phyloP scores from a whole-genome alignment of 495 filamentous ascomycete species.

The Aspergillus avenaceus region DNA sequence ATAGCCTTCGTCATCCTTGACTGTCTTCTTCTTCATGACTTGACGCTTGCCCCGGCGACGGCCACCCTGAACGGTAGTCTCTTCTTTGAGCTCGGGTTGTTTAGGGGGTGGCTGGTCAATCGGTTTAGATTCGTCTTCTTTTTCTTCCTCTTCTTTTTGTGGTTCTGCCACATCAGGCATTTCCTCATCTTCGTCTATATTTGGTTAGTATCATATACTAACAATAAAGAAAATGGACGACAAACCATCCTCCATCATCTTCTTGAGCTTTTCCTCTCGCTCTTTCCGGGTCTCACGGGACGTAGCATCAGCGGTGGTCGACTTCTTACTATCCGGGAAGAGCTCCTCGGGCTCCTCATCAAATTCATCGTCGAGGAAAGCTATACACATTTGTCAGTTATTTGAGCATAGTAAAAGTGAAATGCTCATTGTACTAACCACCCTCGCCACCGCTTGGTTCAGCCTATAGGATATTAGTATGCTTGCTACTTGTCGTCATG shows the following conservation, averaged over 20 bases:
- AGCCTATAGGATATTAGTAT: constrained; percentile 16
- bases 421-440: constrained; percentile 29
- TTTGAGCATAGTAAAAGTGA: not conserved
- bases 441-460: constrained; percentile 45
- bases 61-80: constrained; percentile 52
- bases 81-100: constrained; percentile 34
- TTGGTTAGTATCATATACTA: not conserved
- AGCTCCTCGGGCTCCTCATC: constrained; percentile 72
- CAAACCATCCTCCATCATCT: constrained; percentile 84
- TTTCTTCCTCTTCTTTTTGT: constrained; percentile 30
- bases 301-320: constrained; percentile 22
- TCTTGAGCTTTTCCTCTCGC: constrained; percentile 65
- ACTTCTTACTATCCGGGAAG: constrained; percentile 41
- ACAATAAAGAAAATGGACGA: not conserved
- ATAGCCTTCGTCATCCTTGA: constrained; percentile 92
- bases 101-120: constrained; percentile 42
- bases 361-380: constrained; percentile 54
- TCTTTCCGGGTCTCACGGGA: constrained; percentile 59
- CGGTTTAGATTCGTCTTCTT: constrained; percentile 43
- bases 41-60: constrained; percentile 75
- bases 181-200: constrained; percentile 34
- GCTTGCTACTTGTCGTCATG: constrained; percentile 6
- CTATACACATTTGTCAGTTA: constrained; percentile 18
- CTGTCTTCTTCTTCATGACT: constrained; percentile 83
- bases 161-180: constrained; percentile 41